phyloP scores from a whole-genome alignment of 2,329 filamentous ascomycete genomes.

The Ceratocystis smalleyi region DNA sequence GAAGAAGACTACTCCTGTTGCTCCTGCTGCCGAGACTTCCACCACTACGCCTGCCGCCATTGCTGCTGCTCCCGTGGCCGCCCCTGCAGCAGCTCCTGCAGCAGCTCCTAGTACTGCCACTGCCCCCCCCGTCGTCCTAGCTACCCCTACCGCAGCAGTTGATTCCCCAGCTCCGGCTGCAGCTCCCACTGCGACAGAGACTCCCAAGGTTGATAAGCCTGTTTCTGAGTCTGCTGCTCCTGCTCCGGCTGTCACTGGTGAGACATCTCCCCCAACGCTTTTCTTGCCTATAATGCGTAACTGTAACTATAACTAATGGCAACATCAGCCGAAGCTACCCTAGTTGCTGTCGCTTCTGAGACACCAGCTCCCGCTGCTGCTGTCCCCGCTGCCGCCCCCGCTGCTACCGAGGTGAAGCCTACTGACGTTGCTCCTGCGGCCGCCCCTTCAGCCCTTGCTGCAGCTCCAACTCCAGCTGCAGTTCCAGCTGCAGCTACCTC shows the following conservation, averaged over 20 bases:
- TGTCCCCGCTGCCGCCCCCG: slow-evolving; percentile 18
- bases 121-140: background rate
- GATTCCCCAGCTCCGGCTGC: background rate
- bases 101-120: slow-evolving; percentile 2
- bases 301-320: too few species aligned
- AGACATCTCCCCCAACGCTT: too few species aligned
- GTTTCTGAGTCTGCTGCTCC: slow-evolving; percentile 19
- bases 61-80: slow-evolving; percentile 19
- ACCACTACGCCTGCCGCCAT: slow-evolving; percentile 18
- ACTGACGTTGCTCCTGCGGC: slow-evolving; percentile 19
- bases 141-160: background rate
- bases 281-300: too few species aligned
- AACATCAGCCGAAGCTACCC: too few species aligned
- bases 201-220: slow-evolving; percentile 15
- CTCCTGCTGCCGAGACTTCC: background rate
- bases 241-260: background rate
- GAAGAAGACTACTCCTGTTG: slow-evolving; percentile 26
- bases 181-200: slow-evolving; percentile 6
- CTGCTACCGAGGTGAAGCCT: slow-evolving; percentile 21
- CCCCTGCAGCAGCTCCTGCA: background rate
- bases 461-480: slow-evolving; percentile 6
- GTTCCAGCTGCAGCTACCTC: background rate
- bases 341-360: slow-evolving; percentile 19
- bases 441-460: slow-evolving; percentile 7
- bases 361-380: background rate